Conservation (phyloP, 1,139 yeast genomes). For the Blastobotrys persicus region DNA sequence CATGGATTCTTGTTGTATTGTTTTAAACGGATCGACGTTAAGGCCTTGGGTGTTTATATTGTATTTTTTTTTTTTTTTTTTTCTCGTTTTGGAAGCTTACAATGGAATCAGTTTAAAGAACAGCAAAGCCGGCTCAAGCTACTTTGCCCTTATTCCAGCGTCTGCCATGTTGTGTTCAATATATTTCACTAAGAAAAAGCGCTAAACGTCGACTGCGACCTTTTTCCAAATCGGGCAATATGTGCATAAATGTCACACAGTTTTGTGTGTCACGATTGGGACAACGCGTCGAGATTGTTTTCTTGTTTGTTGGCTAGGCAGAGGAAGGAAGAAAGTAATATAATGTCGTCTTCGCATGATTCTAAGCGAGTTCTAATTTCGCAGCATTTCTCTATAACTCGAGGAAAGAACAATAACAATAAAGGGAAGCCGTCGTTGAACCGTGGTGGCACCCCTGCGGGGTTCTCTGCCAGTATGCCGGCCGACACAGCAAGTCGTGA, state of each 20-base stretch:
- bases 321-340: not conserved
- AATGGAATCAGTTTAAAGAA: too few relatives aligned
- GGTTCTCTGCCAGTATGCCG: conserved; percentile 6
- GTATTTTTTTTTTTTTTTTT: too few relatives aligned
- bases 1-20: too few relatives aligned
- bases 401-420: not conserved
- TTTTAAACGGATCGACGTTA: too few relatives aligned
- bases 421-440: conserved; percentile 6
- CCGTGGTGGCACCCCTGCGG: conserved; percentile 5
- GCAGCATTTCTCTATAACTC: conserved; percentile 2
- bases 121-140: too few relatives aligned
- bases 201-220: not conserved
- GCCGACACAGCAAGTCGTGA: not conserved
- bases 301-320: not conserved
- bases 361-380: conserved; percentile 5
- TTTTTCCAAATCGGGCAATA: not conserved
- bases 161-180: too few relatives aligned
- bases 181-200: too few relatives aligned
- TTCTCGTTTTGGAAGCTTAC: too few relatives aligned
- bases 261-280: not conserved
- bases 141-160: too few relatives aligned
- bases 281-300: not conserved
- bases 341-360: conserved; percentile 4
- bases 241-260: not conserved
- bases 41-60: too few relatives aligned